Evolutionary conservation across 306 rosid species (phyloP).

Genomic region (Begonia masoniana): DNA sequence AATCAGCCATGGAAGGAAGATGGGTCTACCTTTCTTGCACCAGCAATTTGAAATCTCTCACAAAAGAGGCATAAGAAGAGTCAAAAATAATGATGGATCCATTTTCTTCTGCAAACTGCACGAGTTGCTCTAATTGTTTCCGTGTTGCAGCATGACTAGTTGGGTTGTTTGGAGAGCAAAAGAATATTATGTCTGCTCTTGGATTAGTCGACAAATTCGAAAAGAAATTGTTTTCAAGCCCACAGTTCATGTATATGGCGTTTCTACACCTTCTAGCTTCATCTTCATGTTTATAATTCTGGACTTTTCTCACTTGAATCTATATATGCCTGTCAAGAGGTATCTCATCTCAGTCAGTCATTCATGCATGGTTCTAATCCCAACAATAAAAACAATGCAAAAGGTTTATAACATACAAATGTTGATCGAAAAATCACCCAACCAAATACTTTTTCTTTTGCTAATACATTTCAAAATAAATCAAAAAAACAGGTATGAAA

Average conservation of each 20-base stretch:
- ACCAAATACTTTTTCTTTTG: too few species aligned
- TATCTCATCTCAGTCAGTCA: too few species aligned
- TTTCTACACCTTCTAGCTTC: conserved; percentile 27
- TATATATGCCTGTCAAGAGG: conserved; percentile 38
- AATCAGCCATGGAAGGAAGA: too few species aligned
- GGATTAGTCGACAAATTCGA: conserved; percentile 36
- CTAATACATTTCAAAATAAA: too few species aligned
- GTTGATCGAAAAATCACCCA: too few species aligned
- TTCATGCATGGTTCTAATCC: not conserved
- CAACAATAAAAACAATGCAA: not conserved
- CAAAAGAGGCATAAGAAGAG: conserved; percentile 19
- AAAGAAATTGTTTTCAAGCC: conserved; percentile 38
- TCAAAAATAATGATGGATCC: conserved; percentile 63
- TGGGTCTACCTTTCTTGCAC: too few species aligned
- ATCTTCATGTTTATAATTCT: conserved; percentile 29
- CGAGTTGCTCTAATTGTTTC: conserved; percentile 42
- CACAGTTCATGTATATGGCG: conserved; percentile 54
- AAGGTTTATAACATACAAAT: too few species aligned
- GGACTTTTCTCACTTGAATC: conserved; percentile 69
- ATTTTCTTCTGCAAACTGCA: conserved; percentile 45
- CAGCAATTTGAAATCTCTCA: too few species aligned
- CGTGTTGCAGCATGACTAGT: conserved; percentile 69
- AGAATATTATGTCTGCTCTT: conserved; percentile 46
- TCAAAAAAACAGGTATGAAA: too few species aligned
- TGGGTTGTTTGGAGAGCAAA: conserved; percentile 84